Evolutionary conservation across 768 basidiomycete genomes (phyloP).

Genomic region (Boletus rufocinnamomeus): DNA sequence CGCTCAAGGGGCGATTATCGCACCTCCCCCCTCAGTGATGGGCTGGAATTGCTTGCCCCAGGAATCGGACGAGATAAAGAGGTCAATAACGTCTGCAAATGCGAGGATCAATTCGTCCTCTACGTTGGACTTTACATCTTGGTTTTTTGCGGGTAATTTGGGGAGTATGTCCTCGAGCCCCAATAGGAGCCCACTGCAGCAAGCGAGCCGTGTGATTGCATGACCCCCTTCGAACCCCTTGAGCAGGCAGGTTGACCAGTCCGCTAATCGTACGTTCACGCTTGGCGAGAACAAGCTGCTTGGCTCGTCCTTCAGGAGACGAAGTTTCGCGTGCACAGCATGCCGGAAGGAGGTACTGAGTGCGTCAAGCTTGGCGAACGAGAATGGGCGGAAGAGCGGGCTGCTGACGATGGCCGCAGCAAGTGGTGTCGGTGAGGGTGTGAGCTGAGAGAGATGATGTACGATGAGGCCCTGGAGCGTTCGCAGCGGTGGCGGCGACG

Average conservation of each 20-base stretch:
- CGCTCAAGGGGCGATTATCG: constrained; percentile 15
- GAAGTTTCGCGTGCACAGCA: constrained; percentile 34
- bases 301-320: constrained; percentile 31
- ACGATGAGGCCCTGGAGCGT: constrained; percentile 32
- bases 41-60: constrained; percentile 75
- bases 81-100: constrained; percentile 73
- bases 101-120: constrained; percentile 71
- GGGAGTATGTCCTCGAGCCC: constrained; percentile 58
- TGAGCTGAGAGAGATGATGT: constrained; percentile 31
- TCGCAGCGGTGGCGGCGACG: constrained; percentile 13
- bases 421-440: constrained; percentile 35
- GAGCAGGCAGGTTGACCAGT: constrained; percentile 55
- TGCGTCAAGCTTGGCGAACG: constrained; percentile 30
- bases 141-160: constrained; percentile 31
- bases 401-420: constrained; percentile 36
- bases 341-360: constrained; percentile 33
- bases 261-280: constrained; percentile 41
- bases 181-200: constrained; percentile 62
- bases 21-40: constrained; percentile 45
- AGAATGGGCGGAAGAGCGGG: constrained; percentile 33
- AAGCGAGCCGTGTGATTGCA: constrained; percentile 60
- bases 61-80: constrained; percentile 43
- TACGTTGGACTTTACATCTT: constrained; percentile 42
- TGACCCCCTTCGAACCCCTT: constrained; percentile 68
- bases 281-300: constrained; percentile 35